These are phyloP conservation scores for Umbelopsis isabellina DNA, from an alignment of 192 early-diverging fungal genomes.

Conservation along the genomic window DNA sequence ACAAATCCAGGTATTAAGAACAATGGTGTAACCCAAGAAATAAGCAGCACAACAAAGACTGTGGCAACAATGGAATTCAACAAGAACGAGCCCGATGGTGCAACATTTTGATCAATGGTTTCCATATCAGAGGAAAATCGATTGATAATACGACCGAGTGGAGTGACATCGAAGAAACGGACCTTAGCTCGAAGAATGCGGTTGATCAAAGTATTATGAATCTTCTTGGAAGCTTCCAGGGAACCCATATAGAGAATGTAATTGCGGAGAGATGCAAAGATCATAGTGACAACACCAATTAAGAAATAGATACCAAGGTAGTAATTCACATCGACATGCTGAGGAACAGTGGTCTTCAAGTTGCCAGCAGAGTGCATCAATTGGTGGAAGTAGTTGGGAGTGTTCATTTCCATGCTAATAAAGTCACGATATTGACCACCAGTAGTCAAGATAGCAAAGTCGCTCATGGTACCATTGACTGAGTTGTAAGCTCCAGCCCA, in stretches of 20 bases:
- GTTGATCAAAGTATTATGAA: slow-evolving; percentile 62
- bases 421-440: background rate
- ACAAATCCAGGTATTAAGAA: slow-evolving; percentile 71
- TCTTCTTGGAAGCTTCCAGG: slow-evolving; percentile 55
- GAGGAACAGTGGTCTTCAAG: background rate
- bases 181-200: slow-evolving; percentile 70
- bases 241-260: slow-evolving; percentile 52
- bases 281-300: slow-evolving; percentile 50
- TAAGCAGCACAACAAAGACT: slow-evolving; percentile 60
- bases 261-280: slow-evolving; percentile 44
- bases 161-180: slow-evolving; percentile 91
- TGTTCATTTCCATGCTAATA: slow-evolving; percentile 14
- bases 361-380: background rate
- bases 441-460: slow-evolving; percentile 13
- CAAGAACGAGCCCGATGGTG: slow-evolving; percentile 54
- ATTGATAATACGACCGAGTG: slow-evolving; percentile 84
- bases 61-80: slow-evolving; percentile 55
- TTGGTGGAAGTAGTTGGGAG: slow-evolving; percentile 15
- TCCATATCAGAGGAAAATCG: slow-evolving; percentile 89
- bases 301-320: slow-evolving; percentile 68
- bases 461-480: background rate
- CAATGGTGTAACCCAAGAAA: slow-evolving; percentile 67
- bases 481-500: slow-evolving; percentile 52
- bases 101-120: slow-evolving; percentile 70
- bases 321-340: slow-evolving; percentile 51